phyloP scores from a whole-genome alignment of 371 early-diverging fungal species.

The Umbelopsis sp. region DNA sequence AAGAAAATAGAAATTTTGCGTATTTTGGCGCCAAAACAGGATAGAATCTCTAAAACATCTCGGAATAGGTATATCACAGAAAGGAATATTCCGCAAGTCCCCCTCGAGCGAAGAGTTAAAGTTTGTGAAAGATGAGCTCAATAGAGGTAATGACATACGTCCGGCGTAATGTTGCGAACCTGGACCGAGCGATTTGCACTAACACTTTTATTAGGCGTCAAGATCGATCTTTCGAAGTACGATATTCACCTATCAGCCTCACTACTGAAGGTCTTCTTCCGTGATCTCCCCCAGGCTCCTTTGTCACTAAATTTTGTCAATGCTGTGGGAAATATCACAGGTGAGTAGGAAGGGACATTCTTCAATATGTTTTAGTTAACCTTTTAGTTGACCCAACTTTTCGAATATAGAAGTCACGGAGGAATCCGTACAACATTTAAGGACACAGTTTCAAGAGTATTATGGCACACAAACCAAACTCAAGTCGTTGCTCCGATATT shows the following conservation, averaged over 20 bases:
- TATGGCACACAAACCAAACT: slow-evolving; percentile 29
- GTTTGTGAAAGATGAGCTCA: slow-evolving; percentile 70
- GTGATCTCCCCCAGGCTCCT: slow-evolving; percentile 81
- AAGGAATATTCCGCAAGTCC: slow-evolving; percentile 90
- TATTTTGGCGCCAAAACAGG: neutral
- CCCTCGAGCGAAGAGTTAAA: slow-evolving; percentile 61
- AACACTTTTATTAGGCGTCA: slow-evolving; percentile 32
- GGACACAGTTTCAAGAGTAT: slow-evolving; percentile 20
- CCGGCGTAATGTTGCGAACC: no score
- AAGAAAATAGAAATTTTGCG: slow-evolving; percentile 12
- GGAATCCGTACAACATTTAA: slow-evolving; percentile 30
- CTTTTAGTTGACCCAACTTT: neutral
- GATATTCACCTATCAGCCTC: slow-evolving; percentile 85
- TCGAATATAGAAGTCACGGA: slow-evolving; percentile 8
- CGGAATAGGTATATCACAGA: slow-evolving; percentile 71
- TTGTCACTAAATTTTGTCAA: slow-evolving; percentile 56
- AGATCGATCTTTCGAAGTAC: slow-evolving; percentile 61
- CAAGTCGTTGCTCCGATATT: slow-evolving; percentile 57
- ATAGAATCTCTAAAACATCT: slow-evolving; percentile 21
- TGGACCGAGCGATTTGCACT: no score
- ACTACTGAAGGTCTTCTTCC: slow-evolving; percentile 83
- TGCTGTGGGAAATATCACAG: slow-evolving; percentile 38
- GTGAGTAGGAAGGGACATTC: slow-evolving; percentile 22
- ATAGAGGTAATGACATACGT: slow-evolving; percentile 50
- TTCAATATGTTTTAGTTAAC: neutral